phyloP scores from a whole-genome alignment of 2,329 filamentous ascomycete species.

The Tolypocladium inflatum region DNA sequence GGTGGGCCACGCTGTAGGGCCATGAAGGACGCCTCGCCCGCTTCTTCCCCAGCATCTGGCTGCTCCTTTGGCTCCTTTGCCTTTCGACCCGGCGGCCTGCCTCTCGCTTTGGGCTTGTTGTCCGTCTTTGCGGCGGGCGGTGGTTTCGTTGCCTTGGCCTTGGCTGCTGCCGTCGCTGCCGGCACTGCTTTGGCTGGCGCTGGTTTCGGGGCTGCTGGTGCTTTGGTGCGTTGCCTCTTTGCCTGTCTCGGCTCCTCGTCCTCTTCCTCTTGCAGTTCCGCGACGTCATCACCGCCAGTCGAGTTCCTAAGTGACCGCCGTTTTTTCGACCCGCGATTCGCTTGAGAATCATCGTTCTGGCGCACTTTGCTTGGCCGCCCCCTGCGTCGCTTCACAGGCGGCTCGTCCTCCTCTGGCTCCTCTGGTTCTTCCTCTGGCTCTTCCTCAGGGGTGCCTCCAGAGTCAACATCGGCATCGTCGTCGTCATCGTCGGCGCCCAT shows the following conservation, averaged over 20 bases:
- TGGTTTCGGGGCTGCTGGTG: slow-evolving; percentile 14
- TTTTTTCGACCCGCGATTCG: slow-evolving; percentile 3
- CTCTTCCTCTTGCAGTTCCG: slow-evolving; percentile 10
- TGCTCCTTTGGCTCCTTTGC: slow-evolving; percentile 26
- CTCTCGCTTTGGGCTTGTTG: slow-evolving; percentile 10
- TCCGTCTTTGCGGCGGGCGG: slow-evolving; percentile 1
- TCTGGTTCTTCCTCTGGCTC: slow-evolving; percentile 13
- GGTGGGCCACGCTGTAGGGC: slow-evolving; percentile 46
- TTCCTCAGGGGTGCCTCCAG: slow-evolving; percentile 2
- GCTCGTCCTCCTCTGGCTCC: slow-evolving; percentile 7
- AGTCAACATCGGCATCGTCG: neutral
- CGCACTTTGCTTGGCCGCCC: slow-evolving; percentile 7
- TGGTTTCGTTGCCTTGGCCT: slow-evolving; percentile 2
- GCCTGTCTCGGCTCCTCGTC: slow-evolving; percentile 12
- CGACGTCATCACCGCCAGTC: neutral
- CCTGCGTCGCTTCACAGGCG: slow-evolving; percentile 5
- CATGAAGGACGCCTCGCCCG: slow-evolving; percentile 34
- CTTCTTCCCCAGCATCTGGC: slow-evolving; percentile 26
- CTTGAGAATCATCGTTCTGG: neutral
- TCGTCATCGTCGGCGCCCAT: slow-evolving; percentile 11
- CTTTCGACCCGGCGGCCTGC: slow-evolving; percentile 17
- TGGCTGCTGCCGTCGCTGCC: slow-evolving; percentile 1
- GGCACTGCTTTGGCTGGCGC: slow-evolving; percentile 14
- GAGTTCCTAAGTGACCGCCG: slow-evolving; percentile 4
- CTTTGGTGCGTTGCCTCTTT: slow-evolving; percentile 17